Conservation (phyloP, 2,329 filamentous ascomycete species). For the Lithohypha guttulata region DNA sequence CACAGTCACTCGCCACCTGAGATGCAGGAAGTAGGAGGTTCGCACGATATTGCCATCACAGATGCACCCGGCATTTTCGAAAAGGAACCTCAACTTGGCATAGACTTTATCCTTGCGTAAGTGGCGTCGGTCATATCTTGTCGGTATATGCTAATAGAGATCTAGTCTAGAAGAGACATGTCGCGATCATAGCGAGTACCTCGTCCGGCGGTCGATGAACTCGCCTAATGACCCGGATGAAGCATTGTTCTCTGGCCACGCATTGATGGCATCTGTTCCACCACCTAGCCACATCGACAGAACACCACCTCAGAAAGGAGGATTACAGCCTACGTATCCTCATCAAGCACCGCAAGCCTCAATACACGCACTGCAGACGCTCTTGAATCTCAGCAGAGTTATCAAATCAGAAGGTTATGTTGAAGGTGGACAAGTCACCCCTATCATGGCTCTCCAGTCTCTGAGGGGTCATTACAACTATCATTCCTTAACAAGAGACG, state of each 20-base stretch:
- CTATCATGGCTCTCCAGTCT: conserved; percentile 88
- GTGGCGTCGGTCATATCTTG: conserved; percentile 14
- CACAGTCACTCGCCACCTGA: conserved; percentile 21
- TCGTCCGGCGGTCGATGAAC: conserved; percentile 51
- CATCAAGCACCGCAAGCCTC: conserved; percentile 68
- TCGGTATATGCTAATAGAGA: background rate
- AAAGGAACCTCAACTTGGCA: conserved; percentile 34
- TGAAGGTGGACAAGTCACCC: conserved; percentile 53
- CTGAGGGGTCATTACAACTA: conserved; percentile 63
- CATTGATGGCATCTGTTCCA: conserved; percentile 84
- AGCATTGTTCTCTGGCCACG: conserved; percentile 68
- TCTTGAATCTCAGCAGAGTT: conserved; percentile 73
- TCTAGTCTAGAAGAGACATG: conserved; percentile 63
- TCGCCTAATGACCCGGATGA: conserved; percentile 46
- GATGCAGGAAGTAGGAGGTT: conserved; percentile 16
- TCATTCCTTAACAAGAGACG: conserved; percentile 51
- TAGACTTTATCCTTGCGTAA: conserved; percentile 39
- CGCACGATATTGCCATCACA: conserved; percentile 4
- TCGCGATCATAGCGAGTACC: conserved; percentile 78
- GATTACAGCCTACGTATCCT: conserved; percentile 42
- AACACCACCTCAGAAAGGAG: conserved; percentile 30
- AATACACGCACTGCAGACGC: conserved; percentile 55
- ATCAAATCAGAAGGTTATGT: conserved; percentile 71
- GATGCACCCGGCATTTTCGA: conserved; percentile 33
- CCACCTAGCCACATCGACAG: conserved; percentile 53